These are phyloP conservation scores for Colletotrichum euphorbiae DNA, from an alignment of 2,329 filamentous ascomycete species.

Conservation along the genomic window DNA sequence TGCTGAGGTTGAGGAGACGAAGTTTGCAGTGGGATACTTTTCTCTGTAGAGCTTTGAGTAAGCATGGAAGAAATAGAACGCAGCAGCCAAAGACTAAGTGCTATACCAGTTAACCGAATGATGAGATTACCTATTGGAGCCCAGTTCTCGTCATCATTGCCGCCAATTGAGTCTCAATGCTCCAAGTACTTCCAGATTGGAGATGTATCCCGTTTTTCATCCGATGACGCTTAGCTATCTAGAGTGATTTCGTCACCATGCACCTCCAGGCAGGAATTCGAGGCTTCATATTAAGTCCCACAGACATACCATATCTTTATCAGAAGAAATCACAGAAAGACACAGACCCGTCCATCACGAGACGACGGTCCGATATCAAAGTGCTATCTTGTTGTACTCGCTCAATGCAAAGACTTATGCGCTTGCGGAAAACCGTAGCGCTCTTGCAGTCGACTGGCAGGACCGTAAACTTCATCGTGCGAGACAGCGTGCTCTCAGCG, in stretches of 20 bases:
- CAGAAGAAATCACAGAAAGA: not conserved
- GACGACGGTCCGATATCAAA: not conserved
- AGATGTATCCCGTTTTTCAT: too few species aligned
- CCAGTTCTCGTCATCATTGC: not conserved
- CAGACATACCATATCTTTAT: too few species aligned
- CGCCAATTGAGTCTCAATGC: too few species aligned
- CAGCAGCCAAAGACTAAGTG: not conserved
- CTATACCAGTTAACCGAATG: not conserved
- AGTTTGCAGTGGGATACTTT: not conserved
- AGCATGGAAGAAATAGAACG: not conserved
- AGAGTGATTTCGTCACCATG: not conserved
- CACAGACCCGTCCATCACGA: not conserved
- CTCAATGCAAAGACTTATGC: not conserved
- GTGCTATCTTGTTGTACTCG: not conserved
- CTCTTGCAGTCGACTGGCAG: too few species aligned
- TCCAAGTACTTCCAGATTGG: too few species aligned
- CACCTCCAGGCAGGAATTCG: too few species aligned
- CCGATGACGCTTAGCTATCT: not conserved
- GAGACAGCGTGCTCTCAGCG: not conserved
- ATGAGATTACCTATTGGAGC: not conserved
- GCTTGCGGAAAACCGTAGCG: not conserved
- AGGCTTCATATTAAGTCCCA: too few species aligned
- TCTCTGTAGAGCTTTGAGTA: not conserved
- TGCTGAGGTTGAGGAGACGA: not conserved
- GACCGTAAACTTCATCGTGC: slow-evolving; percentile 1